Conservation (phyloP, 441 rosid species). For the Arabidopsis lyrata region DNA sequence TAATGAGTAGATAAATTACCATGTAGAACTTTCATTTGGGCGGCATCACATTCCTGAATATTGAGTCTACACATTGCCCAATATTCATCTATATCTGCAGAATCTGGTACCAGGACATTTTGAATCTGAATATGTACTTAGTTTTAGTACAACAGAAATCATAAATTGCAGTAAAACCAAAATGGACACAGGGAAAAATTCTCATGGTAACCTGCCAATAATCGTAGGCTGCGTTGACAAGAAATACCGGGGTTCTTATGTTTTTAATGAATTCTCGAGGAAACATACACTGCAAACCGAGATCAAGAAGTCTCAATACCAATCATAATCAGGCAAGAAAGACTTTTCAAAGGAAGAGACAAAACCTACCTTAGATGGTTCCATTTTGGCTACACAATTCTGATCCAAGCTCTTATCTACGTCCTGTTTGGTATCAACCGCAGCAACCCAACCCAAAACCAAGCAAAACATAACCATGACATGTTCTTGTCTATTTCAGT, state of each 20-base stretch:
- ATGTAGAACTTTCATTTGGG: conserved; percentile 63
- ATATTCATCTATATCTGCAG: conserved; percentile 55
- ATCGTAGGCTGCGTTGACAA: conserved; percentile 85
- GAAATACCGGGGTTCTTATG: conserved; percentile 69
- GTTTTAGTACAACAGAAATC: conserved; percentile 33
- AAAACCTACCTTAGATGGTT: conserved; percentile 61
- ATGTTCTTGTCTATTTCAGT: neutral
- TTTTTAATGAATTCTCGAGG: conserved; percentile 64
- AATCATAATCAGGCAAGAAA: neutral
- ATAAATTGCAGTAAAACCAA: conserved; percentile 13
- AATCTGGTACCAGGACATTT: conserved; percentile 67
- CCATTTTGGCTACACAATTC: conserved; percentile 61
- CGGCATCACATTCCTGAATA: conserved; percentile 59
- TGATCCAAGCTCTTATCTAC: conserved; percentile 67
- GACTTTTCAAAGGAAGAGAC: conserved; percentile 7
- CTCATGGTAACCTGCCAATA: conserved; percentile 79
- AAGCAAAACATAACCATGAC: neutral
- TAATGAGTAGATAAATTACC: conserved; percentile 48
- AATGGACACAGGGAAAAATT: conserved; percentile 15
- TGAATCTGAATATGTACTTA: conserved; percentile 60
- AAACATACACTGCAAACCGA: conserved; percentile 73
- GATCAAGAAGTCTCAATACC: conserved; percentile 29
- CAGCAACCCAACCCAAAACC: neutral
- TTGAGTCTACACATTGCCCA: conserved; percentile 77
- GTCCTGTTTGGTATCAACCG: conserved; percentile 59